phyloP scores from a whole-genome alignment of 1,284 basidiomycete species.

The Austroboletus niveus region DNA sequence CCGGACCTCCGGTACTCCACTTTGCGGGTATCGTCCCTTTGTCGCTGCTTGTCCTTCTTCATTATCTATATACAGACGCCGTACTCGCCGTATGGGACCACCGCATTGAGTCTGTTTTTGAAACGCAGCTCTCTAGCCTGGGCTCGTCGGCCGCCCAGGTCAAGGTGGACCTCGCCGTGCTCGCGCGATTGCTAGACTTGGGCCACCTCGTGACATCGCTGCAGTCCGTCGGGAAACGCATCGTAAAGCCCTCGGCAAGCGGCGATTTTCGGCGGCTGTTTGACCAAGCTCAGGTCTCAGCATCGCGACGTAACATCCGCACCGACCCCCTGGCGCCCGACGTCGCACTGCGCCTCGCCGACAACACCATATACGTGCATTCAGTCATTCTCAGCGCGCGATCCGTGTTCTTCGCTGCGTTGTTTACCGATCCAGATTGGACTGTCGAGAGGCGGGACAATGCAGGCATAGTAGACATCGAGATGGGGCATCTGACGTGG shows the following conservation, averaged over 20 bases:
- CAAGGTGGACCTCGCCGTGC: constrained; percentile 57
- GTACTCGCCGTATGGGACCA: constrained; percentile 85
- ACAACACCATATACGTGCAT: constrained; percentile 69
- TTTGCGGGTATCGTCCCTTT: constrained; percentile 59
- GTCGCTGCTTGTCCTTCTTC: constrained; percentile 74
- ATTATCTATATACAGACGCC: constrained; percentile 88
- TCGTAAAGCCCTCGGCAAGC: constrained; percentile 45
- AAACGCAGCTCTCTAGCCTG: constrained; percentile 39
- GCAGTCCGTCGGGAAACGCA: constrained; percentile 50
- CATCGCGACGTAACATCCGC: constrained; percentile 9
- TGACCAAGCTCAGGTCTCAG: constrained; percentile 28
- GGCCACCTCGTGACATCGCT: constrained; percentile 53
- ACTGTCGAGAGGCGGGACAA: constrained; percentile 59
- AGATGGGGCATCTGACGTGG: constrained; percentile 78
- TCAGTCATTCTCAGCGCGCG: constrained; percentile 79
- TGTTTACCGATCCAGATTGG: constrained; percentile 88
- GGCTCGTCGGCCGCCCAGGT: constrained; percentile 48
- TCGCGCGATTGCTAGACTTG: constrained; percentile 59
- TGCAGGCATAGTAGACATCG: constrained; percentile 57
- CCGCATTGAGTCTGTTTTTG: constrained; percentile 57
- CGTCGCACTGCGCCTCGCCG: constrained; percentile 73
- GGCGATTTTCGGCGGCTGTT: constrained; percentile 52
- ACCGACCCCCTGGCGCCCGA: constrained; percentile 51
- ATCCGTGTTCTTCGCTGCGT: constrained; percentile 83
- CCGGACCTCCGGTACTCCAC: constrained; percentile 30